Evolutionary conservation across 441 rosid genomes (phyloP), one percentile per base, ranked within the genome.

Genomic region (Theobroma grandiflorum): DNA sequence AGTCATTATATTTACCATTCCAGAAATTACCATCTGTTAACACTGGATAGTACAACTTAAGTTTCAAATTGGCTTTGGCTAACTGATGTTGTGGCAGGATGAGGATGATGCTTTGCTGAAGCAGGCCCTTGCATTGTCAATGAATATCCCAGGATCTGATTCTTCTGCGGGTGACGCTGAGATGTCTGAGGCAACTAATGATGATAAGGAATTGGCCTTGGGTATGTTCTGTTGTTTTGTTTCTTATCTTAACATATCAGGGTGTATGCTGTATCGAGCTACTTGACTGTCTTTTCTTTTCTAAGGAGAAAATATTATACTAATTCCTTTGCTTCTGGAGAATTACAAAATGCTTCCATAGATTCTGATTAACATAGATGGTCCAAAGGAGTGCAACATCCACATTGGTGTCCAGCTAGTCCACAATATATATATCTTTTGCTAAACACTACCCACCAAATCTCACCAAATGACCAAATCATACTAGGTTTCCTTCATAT

Each of bases 101-200:
- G 91, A 88, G 84, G 88, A 88, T 78, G 88, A 78, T 76, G 88
- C 85, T 40, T 76, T 88, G 76, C 88, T 87, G 43, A 81, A 87
- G 59, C 87, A 86, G 81, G 91, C 91, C 68, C 76, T 90, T 73
- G 86, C 89, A 12, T 84, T 90, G 86, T 90, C 89, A n/a, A 81
- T 85, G 82, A 71, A 57, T 79, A 18, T n/a, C 69, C 40, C 84
- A 22, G 82, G 72, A 66, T 76, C 88, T 53, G 84, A 73, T 68
- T 68, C 78, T 20, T 58, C 82, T 64, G 75, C 67, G 42, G 86
- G 75, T 55, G 91, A 90, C 82, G 88, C 87, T 55, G 86, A 90
- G 81, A 90, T 85, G 88, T 83, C 89, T 42, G 90, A 90, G 74
- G 89, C 86, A 33, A 74, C 85, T 42, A 82, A 84, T 74, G 91